Base-by-base conservation (phyloP, 2,329 filamentous ascomycete genomes). In the Pseudocercospora crystallina region DNA sequence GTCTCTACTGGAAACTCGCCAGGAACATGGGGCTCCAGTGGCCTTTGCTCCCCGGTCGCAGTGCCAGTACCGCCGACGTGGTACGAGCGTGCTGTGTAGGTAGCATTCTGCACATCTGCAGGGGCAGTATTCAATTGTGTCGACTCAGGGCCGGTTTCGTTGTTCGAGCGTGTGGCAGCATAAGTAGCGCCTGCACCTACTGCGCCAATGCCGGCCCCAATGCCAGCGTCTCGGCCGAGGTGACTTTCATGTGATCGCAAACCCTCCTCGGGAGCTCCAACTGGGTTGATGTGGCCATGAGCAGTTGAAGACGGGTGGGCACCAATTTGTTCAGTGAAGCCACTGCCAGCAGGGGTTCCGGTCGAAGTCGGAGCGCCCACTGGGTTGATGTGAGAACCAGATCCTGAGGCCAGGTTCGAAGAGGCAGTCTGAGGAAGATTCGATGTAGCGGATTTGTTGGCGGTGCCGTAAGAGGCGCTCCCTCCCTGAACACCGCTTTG, bases 21-120 rank as follows among this genome's bases (percentile, higher is more conserved):
- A 30, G 65, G 62, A 5, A 69, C 59, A 32, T 67, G 61, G 5
- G 72, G 70, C 44, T 71, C 71, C 13, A 70, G 61, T 31, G 20
- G n/a, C 14, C 42, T 32, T 8, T 37, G 14, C 20, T 51, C 38
- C 17, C 40, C 14, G 12, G 37, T 15, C 3, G 30, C 14, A 14
- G 45, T 32, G 42, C 49, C 39, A 35, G 43, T 39, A 20, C 50
- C 51, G 10, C 50, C 53, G 8, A 63, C 41, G n/a, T 58, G 61
- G 34, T 58, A 61, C 5, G 58, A 56, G 7, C 60, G 51, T 17
- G 60, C 59, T 14, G 60, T 61, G 47, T 61, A 62, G 2, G 63
- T 65, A 2, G 62, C 61, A 10, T 54, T 51, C 29, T 60, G 54
- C n/a, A 61, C 48, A 15, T 62, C 60, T 12, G 51, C 37, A 5